Evolutionary conservation across 257 asterid species (phyloP), one percentile per base, ranked within the genome.

Genomic region (Petunia secreta): DNA sequence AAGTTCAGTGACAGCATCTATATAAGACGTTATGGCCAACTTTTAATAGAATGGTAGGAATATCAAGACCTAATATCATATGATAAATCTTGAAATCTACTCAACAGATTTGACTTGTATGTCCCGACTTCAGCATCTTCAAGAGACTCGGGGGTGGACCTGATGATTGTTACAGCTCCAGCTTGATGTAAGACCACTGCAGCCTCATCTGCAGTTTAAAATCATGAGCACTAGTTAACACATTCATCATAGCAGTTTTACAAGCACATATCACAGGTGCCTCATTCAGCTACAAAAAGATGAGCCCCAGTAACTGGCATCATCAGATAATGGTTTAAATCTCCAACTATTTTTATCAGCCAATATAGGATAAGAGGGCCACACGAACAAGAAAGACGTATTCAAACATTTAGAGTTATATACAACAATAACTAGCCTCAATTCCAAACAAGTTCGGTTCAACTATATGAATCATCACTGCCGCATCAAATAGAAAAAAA

Each of bases 111-210:
- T 71, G 59, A 53, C 88, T 90, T 89, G 90, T 85, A 89, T 10
- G 84, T 87, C 85, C 81, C 90, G 34, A 94, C 82, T 81, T 89
- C 97, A 71, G 83, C 80, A 75, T 85, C 88, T 81, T 94, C 91
- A 1, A 63, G 44, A 2, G 97, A 87, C 81, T 88, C 85, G 1
- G 89, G 90, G 63, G 87, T 84, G 60, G 92, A 89, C 71, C 16
- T 85, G 84, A 94, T 85, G 77, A 82, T 82, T 16, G 91, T 55
- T 66, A 86, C 64, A 34, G 93, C 97, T 82, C 97, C 98, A 75
- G 92, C 92, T 83, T 84, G 86, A 82, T 75, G 89, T 77, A 94
- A 84, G 37, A 89, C 89, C 86, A 83, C 87, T 10, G 83, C 90
- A 82, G 91, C 98, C 77, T 85, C 91, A 74, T 88, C 98, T 94